Evolutionary conservation across 768 basidiomycete genomes (phyloP).

Genomic region (Pulveroboletus sp.): DNA sequence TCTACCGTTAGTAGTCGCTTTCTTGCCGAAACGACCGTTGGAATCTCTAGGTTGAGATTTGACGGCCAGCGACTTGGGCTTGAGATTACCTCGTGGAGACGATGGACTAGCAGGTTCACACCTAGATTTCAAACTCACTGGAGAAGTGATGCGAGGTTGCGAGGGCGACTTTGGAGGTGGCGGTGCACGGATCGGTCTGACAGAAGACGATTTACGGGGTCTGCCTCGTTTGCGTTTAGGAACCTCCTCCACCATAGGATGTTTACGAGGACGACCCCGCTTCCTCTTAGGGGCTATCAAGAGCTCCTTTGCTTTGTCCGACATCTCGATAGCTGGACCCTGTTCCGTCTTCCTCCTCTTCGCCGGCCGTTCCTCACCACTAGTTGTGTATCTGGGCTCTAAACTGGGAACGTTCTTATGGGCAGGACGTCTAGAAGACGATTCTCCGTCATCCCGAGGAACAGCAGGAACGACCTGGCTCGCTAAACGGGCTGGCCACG

Average conservation of each 20-base stretch:
- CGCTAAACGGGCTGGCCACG: conserved; percentile 65
- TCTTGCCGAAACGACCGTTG: conserved; percentile 68
- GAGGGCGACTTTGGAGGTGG: conserved; percentile 8
- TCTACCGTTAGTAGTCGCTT: conserved; percentile 44
- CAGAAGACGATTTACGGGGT: conserved; percentile 29
- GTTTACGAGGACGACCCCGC: conserved; percentile 33
- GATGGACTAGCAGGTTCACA: conserved; percentile 23
- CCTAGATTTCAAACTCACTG: conserved; percentile 18
- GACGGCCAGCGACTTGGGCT: conserved; percentile 41
- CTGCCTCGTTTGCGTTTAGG: conserved; percentile 35
- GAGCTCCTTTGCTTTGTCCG: conserved; percentile 32
- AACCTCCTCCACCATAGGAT: conserved; percentile 27
- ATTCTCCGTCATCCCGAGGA: conserved; percentile 42
- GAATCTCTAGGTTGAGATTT: conserved; percentile 55
- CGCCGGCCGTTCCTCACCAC: conserved; percentile 36
- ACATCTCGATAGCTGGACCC: conserved; percentile 27
- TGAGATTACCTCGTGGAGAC: conserved; percentile 24
- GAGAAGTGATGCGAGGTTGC: conserved; percentile 15
- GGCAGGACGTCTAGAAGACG: conserved; percentile 43
- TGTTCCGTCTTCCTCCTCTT: conserved; percentile 51
- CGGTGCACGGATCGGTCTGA: conserved; percentile 6
- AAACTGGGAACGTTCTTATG: conserved; percentile 46
- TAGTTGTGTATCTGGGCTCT: conserved; percentile 51
- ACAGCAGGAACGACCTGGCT: conserved; percentile 41
- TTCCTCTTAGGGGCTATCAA: conserved; percentile 29